Evolutionary conservation across 1,284 basidiomycete species (phyloP), one percentile per base, ranked within the genome.

Genomic region (Melampsora larici-populina): DNA sequence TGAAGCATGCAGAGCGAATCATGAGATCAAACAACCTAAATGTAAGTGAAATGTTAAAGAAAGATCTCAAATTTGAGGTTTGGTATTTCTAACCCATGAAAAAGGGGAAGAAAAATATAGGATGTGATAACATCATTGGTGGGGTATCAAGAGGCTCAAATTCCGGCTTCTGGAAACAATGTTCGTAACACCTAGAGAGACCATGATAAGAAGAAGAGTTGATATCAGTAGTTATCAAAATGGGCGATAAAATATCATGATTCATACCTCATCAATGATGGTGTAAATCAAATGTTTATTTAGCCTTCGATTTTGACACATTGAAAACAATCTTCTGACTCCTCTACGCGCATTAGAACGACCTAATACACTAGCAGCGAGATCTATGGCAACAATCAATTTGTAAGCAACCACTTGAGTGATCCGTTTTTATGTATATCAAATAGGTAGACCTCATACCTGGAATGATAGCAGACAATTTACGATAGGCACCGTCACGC

Each of bases 321-420:
- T 92, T 1, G 93, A 90, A 82, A 97, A 97, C 79, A 96, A 90
- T 69, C 93, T 87, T 67, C 93, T 87, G 3, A 95, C 94, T 7
- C 94, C 96, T 63, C 93, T 88, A 8, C 94, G 88, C 13, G 95
- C 94, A 83, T 98, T 97, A 1, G 92, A 90, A 31, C 94, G 87
- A 11, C 96, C 96, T 79, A 98, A 96, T 89, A 97, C 93, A 82
- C 96, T 97, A 7, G 95, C 93, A 40, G 92, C 94, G 65, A 97
- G 85, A 81, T 97, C 96, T 94, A 36, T n/a, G n/a, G 1, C 21
- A n/a, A 58, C 55, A n/a, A 58, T 79, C 3, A 68, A 33, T 9
- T 36, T 3, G 9, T 11, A 9, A 75, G 21, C 0, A 76, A 48
- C 17, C 69, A 31, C 15, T 48, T 21, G 11, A 58, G 31, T 46